phyloP scores from a whole-genome alignment of 1,284 basidiomycete genomes.

The Cystobasidium sp. region DNA sequence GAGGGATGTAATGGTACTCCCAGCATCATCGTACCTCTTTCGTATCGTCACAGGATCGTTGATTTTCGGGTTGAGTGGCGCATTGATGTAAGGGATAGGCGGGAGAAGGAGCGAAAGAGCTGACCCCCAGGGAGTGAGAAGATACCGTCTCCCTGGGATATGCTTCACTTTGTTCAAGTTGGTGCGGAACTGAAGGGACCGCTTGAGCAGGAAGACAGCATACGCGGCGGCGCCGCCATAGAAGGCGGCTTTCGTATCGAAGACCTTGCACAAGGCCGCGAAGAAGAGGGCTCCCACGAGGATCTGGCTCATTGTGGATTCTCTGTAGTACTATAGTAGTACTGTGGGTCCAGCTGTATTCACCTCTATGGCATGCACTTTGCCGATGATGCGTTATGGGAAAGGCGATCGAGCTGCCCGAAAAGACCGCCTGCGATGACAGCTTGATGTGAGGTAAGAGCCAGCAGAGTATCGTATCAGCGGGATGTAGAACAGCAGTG shows the following conservation, averaged over 20 bases:
- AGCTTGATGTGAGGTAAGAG: too few species aligned
- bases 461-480: too few species aligned
- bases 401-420: too few species aligned
- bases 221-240: conserved; percentile 14
- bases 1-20: conserved; percentile 16
- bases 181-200: conserved; percentile 9
- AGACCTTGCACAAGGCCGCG: neutral
- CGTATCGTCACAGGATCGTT: conserved; percentile 18
- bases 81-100: conserved; percentile 30
- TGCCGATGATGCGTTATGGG: too few species aligned
- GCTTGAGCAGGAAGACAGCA: conserved; percentile 14
- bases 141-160: conserved; percentile 34
- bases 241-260: neutral
- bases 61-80: conserved; percentile 10
- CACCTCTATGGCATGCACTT: neutral
- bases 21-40: conserved; percentile 15
- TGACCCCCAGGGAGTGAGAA: conserved; percentile 35
- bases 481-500: too few species aligned
- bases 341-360: neutral
- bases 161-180: conserved; percentile 20
- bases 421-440: too few species aligned
- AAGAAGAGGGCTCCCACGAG: neutral
- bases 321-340: too few species aligned
- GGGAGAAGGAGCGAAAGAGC: conserved; percentile 28
- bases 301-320: neutral